Percentiles rank a stretch among this genome's conserved stretches.
Conservation (phyloP, 371 early-diverging fungal genomes). For the Mucor indicus region DNA sequence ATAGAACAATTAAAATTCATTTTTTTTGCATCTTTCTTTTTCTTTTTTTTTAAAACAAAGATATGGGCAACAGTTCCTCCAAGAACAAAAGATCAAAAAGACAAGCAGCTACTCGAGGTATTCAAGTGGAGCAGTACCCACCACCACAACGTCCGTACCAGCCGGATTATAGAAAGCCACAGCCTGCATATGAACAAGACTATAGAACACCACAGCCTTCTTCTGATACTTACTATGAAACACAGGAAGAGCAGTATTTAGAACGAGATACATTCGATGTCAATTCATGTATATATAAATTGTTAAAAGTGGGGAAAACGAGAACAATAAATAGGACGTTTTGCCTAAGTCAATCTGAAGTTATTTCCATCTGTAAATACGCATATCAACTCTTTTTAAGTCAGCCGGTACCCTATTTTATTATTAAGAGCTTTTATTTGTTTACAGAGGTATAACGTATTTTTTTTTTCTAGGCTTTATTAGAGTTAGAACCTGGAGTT, state of each 20-base stretch:
- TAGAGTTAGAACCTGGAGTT: slow-evolving; percentile 93
- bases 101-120: not conserved
- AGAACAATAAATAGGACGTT: slow-evolving; percentile 66
- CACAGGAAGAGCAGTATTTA: not conserved
- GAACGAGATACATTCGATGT: slow-evolving; percentile 40
- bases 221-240: not conserved
- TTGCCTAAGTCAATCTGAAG: slow-evolving; percentile 78
- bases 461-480: slow-evolving; percentile 49
- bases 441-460: not conserved
- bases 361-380: slow-evolving; percentile 80
- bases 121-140: not conserved
- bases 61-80: slow-evolving; percentile 16
- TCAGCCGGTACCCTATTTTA: slow-evolving; percentile 64
- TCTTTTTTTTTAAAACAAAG: not conserved
- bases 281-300: slow-evolving; percentile 80
- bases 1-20: no score
- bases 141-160: not conserved
- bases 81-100: slow-evolving; percentile 3
- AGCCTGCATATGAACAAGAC: not conserved
- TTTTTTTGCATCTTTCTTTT: no score
- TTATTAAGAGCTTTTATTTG: not conserved
- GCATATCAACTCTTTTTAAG: slow-evolving; percentile 85
- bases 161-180: slow-evolving; percentile 1
- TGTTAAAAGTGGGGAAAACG: slow-evolving; percentile 68
- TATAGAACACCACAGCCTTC: not conserved